A percentile compares a stretch with the other conserved stretches of the same genome.
Evolutionary conservation across 257 asterid genomes (phyloP).

Genomic region (Solanum sparsipilum): DNA sequence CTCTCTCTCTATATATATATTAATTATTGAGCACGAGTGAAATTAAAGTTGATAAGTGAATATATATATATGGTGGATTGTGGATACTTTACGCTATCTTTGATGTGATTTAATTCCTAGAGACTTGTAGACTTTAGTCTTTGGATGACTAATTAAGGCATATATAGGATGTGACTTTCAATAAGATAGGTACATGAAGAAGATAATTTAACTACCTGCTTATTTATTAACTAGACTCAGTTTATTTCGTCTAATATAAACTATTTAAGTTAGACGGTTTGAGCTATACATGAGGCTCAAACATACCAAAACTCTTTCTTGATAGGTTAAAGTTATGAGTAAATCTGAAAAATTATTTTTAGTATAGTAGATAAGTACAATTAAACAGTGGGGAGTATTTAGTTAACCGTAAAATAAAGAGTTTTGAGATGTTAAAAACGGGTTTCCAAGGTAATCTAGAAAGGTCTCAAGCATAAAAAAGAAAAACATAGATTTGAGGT

Average conservation of each 20-base stretch:
- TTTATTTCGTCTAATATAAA: background rate
- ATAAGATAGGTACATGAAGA: background rate
- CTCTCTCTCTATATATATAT: no score
- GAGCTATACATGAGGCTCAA: background rate
- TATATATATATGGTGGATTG: background rate
- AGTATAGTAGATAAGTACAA: background rate
- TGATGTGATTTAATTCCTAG: background rate
- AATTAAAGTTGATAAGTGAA: background rate
- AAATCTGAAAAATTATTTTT: rapidly evolving
- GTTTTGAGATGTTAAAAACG: background rate
- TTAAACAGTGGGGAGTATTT: background rate
- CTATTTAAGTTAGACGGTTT: background rate
- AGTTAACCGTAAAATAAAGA: background rate
- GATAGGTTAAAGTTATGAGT: background rate
- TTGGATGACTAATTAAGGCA: background rate
- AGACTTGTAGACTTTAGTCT: background rate
- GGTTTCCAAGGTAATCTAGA: background rate
- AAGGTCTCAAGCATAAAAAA: background rate
- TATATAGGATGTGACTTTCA: background rate
- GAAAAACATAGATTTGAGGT: background rate
- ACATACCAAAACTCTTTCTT: background rate
- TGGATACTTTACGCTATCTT: background rate
- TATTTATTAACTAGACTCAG: background rate
- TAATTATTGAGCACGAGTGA: background rate
- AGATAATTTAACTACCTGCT: background rate